Evolutionary conservation across 768 basidiomycete genomes (phyloP), one percentile per base, ranked within the genome.

Genomic region (Russula olivacea): DNA sequence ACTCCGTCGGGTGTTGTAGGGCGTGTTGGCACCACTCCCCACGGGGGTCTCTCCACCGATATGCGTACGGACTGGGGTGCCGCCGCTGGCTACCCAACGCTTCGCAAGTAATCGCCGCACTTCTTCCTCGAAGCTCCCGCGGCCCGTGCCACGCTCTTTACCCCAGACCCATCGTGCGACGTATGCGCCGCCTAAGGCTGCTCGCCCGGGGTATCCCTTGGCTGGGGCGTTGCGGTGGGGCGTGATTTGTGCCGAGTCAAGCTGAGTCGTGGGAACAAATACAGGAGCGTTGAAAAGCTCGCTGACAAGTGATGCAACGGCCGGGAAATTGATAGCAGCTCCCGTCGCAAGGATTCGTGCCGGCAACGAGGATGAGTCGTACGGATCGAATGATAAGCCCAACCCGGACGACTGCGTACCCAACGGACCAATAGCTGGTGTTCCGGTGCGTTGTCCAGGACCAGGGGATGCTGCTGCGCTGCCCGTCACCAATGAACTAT

Each of bases 131-230:
- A 88, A 93, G 28, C 81, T 84, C 25, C 80, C 82, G 25, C 84
- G 76, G 7, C 81, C 76, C 53, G 70, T 69, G 4, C 76, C 79
- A 32, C 77, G 75, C 59, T 89, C 86, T 66, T 83, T 81, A 45
- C 88, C 84, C 90, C 89, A 93, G 48, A 89, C 86, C 91, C 91
- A 93, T 9, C 91, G 80, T 32, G 90, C 91, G 47, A 89, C 75
- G 69, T 90, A 93, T 1, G 91, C 88, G 0, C 83, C 81, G 0
- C 91, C 91, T 3, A 93, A 75, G 0, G 87, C 79, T 1, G 84
- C 87, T 14, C 90, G 81, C 15, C 83, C 82, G 0, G 88, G 85
- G 72, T 82, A 89, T 15, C 88, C 87, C 25, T 71, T 68, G 0
- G 85, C 86, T 9, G 89, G 90, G 0, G 88, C 83, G 67, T 90